These are phyloP conservation scores for Carallia brachiata DNA, from an alignment of 345 rosid species.

Conservation along the genomic window DNA sequence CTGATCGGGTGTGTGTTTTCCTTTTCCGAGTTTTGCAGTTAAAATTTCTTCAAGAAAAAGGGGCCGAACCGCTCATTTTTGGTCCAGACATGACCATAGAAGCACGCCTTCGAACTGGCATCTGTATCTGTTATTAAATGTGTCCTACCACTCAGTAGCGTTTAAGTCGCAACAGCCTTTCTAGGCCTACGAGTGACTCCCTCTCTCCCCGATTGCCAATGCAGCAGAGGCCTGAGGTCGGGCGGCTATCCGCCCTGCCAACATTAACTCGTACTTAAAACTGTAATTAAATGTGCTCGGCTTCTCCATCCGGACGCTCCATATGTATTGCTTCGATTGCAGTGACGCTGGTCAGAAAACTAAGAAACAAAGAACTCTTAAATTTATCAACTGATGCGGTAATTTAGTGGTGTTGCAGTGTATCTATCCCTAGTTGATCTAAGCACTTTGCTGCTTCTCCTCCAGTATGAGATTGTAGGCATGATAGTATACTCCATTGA, in stretches of 20 bases:
- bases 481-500: no score
- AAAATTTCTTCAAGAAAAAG: slow-evolving; percentile 10
- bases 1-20: background rate
- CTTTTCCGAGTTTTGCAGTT: background rate
- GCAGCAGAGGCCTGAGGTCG: background rate
- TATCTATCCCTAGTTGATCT: no score
- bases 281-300: slow-evolving; percentile 1
- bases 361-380: no score
- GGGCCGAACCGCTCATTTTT: background rate
- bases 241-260: slow-evolving; percentile 5
- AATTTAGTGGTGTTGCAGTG: no score
- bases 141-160: slow-evolving; percentile 6
- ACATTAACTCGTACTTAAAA: slow-evolving; percentile 5
- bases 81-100: background rate
- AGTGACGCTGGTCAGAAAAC: no score
- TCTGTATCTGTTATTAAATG: background rate
- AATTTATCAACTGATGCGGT: no score
- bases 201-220: no score
- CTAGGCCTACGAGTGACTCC: no score
- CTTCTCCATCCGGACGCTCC: background rate
- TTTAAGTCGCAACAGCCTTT: slow-evolving; percentile 13
- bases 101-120: background rate
- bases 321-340: no score
- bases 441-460: no score
- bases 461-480: no score